These are phyloP conservation scores for Fusarium abutilonis DNA, from an alignment of 2,329 filamentous ascomycete genomes.

Conservation along the genomic window DNA sequence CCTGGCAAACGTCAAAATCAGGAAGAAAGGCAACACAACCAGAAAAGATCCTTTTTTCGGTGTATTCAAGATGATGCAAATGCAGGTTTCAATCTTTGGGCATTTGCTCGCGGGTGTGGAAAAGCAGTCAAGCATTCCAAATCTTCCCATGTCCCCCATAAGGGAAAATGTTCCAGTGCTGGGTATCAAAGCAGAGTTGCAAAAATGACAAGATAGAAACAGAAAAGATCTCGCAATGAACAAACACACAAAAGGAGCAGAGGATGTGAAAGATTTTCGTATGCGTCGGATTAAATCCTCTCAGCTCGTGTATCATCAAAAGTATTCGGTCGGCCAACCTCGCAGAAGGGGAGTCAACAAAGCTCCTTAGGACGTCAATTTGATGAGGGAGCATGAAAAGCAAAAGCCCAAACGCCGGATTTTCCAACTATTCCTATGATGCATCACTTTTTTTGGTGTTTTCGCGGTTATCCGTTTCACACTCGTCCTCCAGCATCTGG, in stretches of 20 bases:
- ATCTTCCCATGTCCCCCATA: constrained; percentile 30
- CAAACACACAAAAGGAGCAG: constrained; percentile 45
- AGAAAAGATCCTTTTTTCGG: constrained; percentile 35
- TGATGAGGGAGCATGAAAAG: constrained; percentile 59
- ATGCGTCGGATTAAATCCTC: constrained; percentile 50
- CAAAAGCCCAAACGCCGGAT: constrained; percentile 46
- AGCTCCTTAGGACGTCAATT: constrained; percentile 62
- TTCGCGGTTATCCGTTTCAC: constrained; percentile 37
- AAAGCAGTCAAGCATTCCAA: constrained; percentile 36
- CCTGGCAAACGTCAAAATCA: constrained; percentile 36
- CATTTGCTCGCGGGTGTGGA: constrained; percentile 37
- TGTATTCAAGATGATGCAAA: constrained; percentile 38
- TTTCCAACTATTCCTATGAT: constrained; percentile 34
- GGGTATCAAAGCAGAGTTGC: constrained; percentile 44
- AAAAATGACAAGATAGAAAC: constrained; percentile 33
- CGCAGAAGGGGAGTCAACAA: constrained; percentile 60
- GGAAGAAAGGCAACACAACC: constrained; percentile 28
- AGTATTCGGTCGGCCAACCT: constrained; percentile 59
- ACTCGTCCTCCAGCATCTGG: constrained; percentile 41
- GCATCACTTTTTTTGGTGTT: constrained; percentile 40
- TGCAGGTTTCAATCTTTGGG: constrained; percentile 35
- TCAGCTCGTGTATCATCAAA: constrained; percentile 57
- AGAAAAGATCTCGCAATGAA: constrained; percentile 25
- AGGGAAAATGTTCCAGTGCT: constrained; percentile 32
- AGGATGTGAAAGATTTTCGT: constrained; percentile 41